These are phyloP conservation scores for Lecanosticta acicola DNA, from an alignment of 2,329 filamentous ascomycete species.

Conservation along the genomic window DNA sequence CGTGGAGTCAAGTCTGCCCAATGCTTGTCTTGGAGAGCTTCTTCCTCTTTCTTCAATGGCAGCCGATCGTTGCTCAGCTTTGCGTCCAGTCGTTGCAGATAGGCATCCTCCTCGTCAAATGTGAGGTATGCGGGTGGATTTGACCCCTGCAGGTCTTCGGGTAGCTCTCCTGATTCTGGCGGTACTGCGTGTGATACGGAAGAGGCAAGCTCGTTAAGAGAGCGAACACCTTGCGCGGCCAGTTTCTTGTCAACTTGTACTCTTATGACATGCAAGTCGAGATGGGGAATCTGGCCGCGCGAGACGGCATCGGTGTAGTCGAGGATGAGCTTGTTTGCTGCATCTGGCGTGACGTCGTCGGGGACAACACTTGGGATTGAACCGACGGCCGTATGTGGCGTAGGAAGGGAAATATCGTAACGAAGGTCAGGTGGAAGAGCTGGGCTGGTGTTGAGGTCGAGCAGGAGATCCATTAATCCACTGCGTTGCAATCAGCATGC, in stretches of 20 bases:
- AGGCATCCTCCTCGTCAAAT: constrained; percentile 67
- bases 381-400: constrained; percentile 64
- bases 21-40: constrained; percentile 24
- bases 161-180: constrained; percentile 17
- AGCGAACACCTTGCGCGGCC: constrained; percentile 23
- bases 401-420: constrained; percentile 63
- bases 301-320: constrained; percentile 35
- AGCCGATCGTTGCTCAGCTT: constrained; percentile 38
- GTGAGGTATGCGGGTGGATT: constrained; percentile 62
- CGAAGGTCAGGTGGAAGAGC: constrained; percentile 21
- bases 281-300: constrained; percentile 26
- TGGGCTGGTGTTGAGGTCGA: constrained; percentile 83
- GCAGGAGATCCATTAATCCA: constrained; percentile 78
- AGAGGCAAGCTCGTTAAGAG: constrained; percentile 37
- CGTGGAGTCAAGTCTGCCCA: constrained; percentile 39
- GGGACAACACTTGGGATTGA: constrained; percentile 46
- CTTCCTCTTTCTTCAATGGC: constrained; percentile 14
- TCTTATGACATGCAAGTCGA: constrained; percentile 30
- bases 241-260: constrained; percentile 29
- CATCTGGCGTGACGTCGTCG: constrained; percentile 31
- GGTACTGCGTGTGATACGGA: constrained; percentile 36
- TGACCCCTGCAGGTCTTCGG: constrained; percentile 43
- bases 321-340: constrained; percentile 27
- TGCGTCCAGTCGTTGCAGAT: constrained; percentile 60
- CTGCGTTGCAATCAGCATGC: constrained; percentile 43